Base-by-base conservation (phyloP, 176 grass and related monocot genomes). In the Carex kokanica region DNA sequence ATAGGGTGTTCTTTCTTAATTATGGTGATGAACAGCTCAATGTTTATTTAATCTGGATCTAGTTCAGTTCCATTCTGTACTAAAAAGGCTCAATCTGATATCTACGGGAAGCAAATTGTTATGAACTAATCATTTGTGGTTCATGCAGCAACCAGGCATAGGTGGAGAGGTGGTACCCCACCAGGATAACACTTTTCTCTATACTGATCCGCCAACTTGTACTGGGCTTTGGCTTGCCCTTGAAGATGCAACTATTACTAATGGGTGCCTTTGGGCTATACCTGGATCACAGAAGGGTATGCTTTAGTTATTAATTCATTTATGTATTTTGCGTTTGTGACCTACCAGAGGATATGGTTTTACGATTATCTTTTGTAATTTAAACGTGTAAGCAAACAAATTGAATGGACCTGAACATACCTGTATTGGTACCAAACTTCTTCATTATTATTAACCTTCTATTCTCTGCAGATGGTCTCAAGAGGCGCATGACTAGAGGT, bases 151-250 rank as follows among this genome's bases (percentile, higher is more conserved):
- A 98, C 92, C 95, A n/a, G 91, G 91, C 60, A 98, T 98, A 88
- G 92, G 95, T 86, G 95, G 95, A 49, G 95, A 95, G 88, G 95
- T 91, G 70, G 92, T 94, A 80, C 92, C 95, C 3, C 95, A 98
- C 89, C 95, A 98, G 75, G 95, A 98, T 83, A 98, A 87, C 71
- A 93, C 90, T 41, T 98, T 98, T 82, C 87, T 98, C 25, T 91
- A 86, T 82, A 98, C 95, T 2, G 90, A 95, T 25, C 95, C 95
- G 60, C 51, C 52, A 45, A 90, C 92, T 31, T 98, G 95, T 79
- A 95, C 89, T 32, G 92, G 95, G n/a, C 64, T 98, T 86, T 98
- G 95, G 95, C 88, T 98, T 72, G 95, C 95, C 59, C 95, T 98
- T 63, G 88, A 98, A 90, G 92, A 93, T 91, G 92, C 91, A 81